Base-by-base conservation (phyloP, 768 basidiomycete species). In the Suillus decipiens region DNA sequence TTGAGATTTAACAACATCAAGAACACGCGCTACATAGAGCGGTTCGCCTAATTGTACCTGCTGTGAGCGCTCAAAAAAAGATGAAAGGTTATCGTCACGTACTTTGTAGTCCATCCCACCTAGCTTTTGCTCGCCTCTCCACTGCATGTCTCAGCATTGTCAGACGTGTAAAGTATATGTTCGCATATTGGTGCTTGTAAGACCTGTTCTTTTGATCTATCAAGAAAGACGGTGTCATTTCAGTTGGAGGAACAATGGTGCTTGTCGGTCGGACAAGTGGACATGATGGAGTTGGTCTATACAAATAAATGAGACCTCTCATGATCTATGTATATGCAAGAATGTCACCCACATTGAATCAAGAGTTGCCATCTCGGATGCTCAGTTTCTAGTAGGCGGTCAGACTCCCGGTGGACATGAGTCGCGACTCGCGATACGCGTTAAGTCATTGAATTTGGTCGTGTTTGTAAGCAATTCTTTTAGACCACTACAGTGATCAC, bases 1-100 rank as follows among this genome's bases (percentile, higher is more conserved):
- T 69, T 90, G 81, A 1, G 90, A 89, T 68, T 93, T 92, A 53
- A 87, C 79, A 9, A 99, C 89, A 63, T 99, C 96, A 5, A 97
- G 86, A 2, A 96, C 91, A 36, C 93, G 83, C 7, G 87, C 82
- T n/a, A 96, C 84, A 36, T 88, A 82, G 12, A 81, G 71, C 0
- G 95, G 93, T 12, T 83, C 80, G 10, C 88, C 92, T 93, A 69
- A 56, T 59, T 39, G 6, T 41, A 57, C 24, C 6, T 19, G 15
- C 2, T 41, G 56, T 33, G 19, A 53, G 24, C 19, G 17, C 7
- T 59, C 11, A 34, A 33, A 34, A n/a, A 58, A 22, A 17, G 19
- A 28, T 36, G 39, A 1, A 57, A 12, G 10, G 37, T 19, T 12
- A 1, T 34, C 61, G 33, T 31, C 14, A 66, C 73, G 11, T 66